Evolutionary conservation across 2,329 filamentous ascomycete species (phyloP), one percentile per base, ranked within the genome.

Genomic region (Nannizziopsis barbatae): DNA sequence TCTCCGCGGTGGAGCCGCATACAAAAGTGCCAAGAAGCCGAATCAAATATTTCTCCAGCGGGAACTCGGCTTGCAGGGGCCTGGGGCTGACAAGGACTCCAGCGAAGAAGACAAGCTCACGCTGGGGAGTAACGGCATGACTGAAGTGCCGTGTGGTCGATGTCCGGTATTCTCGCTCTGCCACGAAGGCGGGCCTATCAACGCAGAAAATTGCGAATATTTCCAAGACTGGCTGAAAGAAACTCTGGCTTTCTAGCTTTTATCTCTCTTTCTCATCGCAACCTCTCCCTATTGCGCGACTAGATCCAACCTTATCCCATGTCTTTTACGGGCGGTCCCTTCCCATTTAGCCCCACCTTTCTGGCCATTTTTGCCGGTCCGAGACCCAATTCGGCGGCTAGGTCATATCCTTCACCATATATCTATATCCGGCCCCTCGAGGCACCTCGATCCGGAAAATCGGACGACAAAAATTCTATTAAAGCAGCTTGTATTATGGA

Each of bases 141-240:
- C 86, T 1, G 88, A 95, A 64, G 82, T 84, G 2, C 92, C 92
- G 1, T 98, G 92, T 65, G 89, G 90, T 1, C 76, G 80, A 48
- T 98, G 92, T 65, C 92, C 92, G 0, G 90, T 95, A 2, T 95
- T 95, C 63, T 84, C 92, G 50, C 75, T 96, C 1, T 98, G 92
- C 63, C 84, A 86, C 55, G 86, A 94, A 52, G 88, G 87, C 5
- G 90, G 90, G 0, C 86, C 88, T 0, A 87, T 98, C 17, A 93
- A 83, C 59, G 86, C 90, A 0, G 83, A 80, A 55, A 94, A 84
- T 44, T 98, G 92, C 66, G 83, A 87, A 47, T 98, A 98, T 62
- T 95, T 94, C 61, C 77, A 84, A 54, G 77, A 81, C 45, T 98
- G 92, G 92, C 67, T 95, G 40, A 75, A 60, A 46, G 63, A 60